Conservation (phyloP, 2,329 filamentous ascomycete genomes). For the Nannizziopsis arthrosporioides region DNA sequence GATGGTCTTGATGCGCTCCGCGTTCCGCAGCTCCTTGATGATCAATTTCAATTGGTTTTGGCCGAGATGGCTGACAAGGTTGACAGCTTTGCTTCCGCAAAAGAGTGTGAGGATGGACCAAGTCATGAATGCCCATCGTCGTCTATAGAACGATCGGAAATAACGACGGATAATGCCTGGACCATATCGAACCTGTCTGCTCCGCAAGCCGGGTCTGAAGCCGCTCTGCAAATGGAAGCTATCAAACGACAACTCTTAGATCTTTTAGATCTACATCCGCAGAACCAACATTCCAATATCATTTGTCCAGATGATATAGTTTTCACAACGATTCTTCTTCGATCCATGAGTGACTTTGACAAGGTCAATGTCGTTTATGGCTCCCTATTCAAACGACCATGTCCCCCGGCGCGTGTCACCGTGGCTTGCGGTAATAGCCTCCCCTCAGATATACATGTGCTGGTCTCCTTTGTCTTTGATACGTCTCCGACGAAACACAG, state of each 20-base stretch:
- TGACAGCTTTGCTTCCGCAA: not conserved
- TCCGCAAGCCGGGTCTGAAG: constrained; percentile 27
- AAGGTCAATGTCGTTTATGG: constrained; percentile 65
- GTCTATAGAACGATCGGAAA: constrained; percentile 16
- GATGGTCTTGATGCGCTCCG: constrained; percentile 21
- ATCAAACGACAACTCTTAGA: constrained; percentile 22
- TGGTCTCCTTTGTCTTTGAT: constrained; percentile 45
- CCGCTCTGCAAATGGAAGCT: constrained; percentile 31
- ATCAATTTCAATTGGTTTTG: constrained; percentile 41
- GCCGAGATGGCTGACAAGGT: constrained; percentile 14
- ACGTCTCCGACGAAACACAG: constrained; percentile 24
- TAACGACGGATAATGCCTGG: constrained; percentile 21
- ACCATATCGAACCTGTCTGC: constrained; percentile 30
- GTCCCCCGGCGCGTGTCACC: constrained; percentile 75
- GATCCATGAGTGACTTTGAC: constrained; percentile 68
- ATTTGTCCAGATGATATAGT: constrained; percentile 31
- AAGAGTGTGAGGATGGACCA: not conserved
- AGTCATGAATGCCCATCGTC: not conserved
- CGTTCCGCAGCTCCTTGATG: constrained; percentile 56
- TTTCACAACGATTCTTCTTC: constrained; percentile 54
- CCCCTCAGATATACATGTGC: constrained; percentile 48
- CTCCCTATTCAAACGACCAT: constrained; percentile 60
- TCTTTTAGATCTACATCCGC: constrained; percentile 11
- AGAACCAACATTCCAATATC: constrained; percentile 3
- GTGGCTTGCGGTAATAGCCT: constrained; percentile 62